Evolutionary conservation across 306 rosid species (phyloP).

Genomic region (Argentina anserina): DNA sequence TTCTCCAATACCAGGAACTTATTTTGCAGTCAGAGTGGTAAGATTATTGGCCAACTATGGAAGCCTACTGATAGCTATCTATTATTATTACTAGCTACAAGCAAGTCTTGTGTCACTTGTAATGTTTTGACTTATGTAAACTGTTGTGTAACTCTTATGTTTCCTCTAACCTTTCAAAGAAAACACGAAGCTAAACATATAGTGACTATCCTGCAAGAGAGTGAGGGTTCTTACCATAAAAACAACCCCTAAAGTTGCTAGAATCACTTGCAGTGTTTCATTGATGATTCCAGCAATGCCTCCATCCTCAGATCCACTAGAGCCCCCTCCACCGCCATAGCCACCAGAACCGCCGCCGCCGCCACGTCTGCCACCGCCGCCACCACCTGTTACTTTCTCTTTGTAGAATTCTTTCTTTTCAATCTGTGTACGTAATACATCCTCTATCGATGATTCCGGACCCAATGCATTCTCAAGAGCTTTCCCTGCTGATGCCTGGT

Average conservation of each 20-base stretch:
- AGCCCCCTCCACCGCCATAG: constrained; percentile 24
- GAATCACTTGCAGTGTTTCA: constrained; percentile 62
- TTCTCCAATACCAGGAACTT: background rate
- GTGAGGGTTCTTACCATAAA: constrained; percentile 52
- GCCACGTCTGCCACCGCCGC: constrained; percentile 35
- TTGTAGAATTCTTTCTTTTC: constrained; percentile 44
- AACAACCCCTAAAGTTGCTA: constrained; percentile 68
- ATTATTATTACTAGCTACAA: background rate
- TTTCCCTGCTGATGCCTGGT: constrained; percentile 31
- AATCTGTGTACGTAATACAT: constrained; percentile 54
- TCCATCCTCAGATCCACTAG: constrained; percentile 59
- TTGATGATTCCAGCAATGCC: constrained; percentile 46
- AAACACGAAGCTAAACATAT: background rate
- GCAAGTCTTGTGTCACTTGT: background rate
- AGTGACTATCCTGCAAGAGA: background rate
- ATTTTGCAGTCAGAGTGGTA: background rate
- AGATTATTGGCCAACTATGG: background rate
- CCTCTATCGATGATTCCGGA: constrained; percentile 58
- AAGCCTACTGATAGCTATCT: background rate
- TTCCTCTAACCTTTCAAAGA: background rate
- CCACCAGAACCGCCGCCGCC: constrained; percentile 39
- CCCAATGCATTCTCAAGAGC: constrained; percentile 24
- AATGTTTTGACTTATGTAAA: background rate
- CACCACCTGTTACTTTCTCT: constrained; percentile 21
- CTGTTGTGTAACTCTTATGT: background rate